phyloP scores from a whole-genome alignment of 2,329 filamentous ascomycete species.

The Alternaria novae-zelandiae region DNA sequence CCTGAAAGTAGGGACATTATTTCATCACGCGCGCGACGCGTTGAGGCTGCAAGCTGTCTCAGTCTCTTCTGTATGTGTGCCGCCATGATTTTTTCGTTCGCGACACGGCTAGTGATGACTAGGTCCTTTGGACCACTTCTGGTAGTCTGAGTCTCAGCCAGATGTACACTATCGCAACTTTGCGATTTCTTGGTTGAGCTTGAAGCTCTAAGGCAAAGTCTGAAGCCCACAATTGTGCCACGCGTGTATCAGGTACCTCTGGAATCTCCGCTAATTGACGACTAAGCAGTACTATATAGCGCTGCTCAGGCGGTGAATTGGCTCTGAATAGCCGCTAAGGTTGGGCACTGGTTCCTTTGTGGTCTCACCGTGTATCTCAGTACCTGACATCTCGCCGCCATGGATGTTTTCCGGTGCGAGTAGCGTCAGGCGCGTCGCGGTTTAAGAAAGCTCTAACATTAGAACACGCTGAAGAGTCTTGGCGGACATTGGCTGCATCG shows the following conservation, averaged over 20 bases:
- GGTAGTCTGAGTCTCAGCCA: constrained; percentile 49
- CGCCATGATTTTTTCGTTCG: constrained; percentile 15
- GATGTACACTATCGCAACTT: constrained; percentile 36
- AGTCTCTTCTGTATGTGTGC: constrained; percentile 25
- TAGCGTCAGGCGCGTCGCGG: background rate
- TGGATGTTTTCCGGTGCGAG: background rate
- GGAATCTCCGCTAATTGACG: constrained; percentile 13
- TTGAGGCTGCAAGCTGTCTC: constrained; percentile 17
- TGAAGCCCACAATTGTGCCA: constrained; percentile 24
- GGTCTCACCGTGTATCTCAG: background rate
- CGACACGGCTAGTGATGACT: constrained; percentile 37
- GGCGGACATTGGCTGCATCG: background rate
- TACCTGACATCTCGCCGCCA: background rate
- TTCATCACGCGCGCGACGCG: constrained; percentile 38
- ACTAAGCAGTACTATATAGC: background rate
- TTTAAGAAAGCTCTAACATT: background rate
- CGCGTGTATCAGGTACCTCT: background rate
- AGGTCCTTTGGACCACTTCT: constrained; percentile 45
- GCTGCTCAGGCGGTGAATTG: background rate
- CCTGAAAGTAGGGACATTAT: constrained; percentile 68
- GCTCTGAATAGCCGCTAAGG: background rate
- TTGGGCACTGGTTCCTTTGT: background rate
- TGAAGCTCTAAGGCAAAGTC: constrained; percentile 48
- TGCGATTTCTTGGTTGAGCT: constrained; percentile 43
- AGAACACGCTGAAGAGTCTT: background rate